Percentiles rank a stretch among this genome's conserved stretches.
Evolutionary conservation across 2,329 filamentous ascomycete genomes (phyloP).

Genomic region (Penicillium corylophilum): DNA sequence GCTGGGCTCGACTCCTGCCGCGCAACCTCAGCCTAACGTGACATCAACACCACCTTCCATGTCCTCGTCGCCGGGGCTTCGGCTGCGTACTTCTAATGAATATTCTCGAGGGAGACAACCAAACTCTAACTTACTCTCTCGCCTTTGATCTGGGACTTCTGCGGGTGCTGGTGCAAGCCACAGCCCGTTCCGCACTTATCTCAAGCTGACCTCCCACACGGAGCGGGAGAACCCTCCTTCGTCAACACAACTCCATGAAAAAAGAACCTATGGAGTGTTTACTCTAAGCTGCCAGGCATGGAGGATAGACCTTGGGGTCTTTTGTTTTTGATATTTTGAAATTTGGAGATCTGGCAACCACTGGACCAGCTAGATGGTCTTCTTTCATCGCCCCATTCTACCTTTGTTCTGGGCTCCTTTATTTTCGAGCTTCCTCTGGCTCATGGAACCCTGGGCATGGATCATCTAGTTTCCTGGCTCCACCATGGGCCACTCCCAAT

Average conservation of each 20-base stretch:
- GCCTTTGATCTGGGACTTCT: neutral
- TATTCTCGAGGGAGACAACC: neutral
- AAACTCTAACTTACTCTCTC: neutral
- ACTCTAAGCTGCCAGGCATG: neutral
- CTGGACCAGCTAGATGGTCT: neutral
- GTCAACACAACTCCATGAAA: neutral
- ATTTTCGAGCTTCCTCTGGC: neutral
- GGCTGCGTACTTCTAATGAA: neutral
- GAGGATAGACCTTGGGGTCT: neutral
- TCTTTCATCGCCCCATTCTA: neutral
- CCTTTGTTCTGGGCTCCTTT: neutral
- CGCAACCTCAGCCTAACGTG: slow-evolving; percentile 13
- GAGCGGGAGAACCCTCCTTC: neutral
- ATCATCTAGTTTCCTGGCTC: neutral
- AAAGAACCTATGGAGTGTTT: neutral
- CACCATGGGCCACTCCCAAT: neutral
- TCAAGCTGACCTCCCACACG: slow-evolving; percentile 2
- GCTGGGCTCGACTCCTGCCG: neutral
- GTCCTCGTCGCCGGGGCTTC: slow-evolving; percentile 2
- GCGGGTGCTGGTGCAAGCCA: neutral
- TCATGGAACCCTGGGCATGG: neutral
- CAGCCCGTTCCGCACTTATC: slow-evolving; percentile 9
- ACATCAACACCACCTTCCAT: slow-evolving; percentile 12
- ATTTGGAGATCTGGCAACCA: neutral
- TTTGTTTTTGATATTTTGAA: neutral